Conservation (phyloP, 441 rosid genomes). For the Hypseocharis bilobata region DNA sequence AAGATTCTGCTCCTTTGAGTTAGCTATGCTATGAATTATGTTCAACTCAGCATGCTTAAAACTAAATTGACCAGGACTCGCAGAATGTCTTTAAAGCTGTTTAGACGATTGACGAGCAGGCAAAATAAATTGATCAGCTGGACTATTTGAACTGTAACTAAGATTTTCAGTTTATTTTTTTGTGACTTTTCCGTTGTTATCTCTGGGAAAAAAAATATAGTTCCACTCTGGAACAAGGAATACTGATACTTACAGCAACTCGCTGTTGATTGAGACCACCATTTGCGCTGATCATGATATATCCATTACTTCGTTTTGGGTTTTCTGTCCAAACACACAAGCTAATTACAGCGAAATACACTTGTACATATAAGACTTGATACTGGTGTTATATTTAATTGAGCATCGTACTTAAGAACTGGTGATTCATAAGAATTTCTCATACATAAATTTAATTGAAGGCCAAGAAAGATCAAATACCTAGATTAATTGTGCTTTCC, state of each 20-base stretch:
- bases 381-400: background rate
- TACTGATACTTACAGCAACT: slow-evolving; percentile 60
- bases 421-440: background rate
- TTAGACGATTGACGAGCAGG: background rate
- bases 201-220: background rate
- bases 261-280: slow-evolving; percentile 94
- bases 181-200: background rate
- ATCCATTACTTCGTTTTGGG: slow-evolving; percentile 47
- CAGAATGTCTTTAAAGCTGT: no score
- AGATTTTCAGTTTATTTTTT: no score
- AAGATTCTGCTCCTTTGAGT: no score
- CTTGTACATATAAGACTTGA: slow-evolving; percentile 11
- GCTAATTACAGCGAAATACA: no score
- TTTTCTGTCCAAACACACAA: slow-evolving; percentile 32
- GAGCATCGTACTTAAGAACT: background rate
- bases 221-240: slow-evolving; percentile 1
- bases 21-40: no score
- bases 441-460: background rate
- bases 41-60: no score
- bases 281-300: slow-evolving; percentile 70
- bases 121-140: background rate
- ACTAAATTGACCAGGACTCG: background rate
- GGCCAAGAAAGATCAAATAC: slow-evolving; percentile 19
- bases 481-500: slow-evolving; percentile 24
- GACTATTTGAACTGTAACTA: no score